Evolutionary conservation across 352 stramenopile species (phyloP), one percentile per base, ranked within the genome.

Genomic region (Globisporangium abappressorium): DNA sequence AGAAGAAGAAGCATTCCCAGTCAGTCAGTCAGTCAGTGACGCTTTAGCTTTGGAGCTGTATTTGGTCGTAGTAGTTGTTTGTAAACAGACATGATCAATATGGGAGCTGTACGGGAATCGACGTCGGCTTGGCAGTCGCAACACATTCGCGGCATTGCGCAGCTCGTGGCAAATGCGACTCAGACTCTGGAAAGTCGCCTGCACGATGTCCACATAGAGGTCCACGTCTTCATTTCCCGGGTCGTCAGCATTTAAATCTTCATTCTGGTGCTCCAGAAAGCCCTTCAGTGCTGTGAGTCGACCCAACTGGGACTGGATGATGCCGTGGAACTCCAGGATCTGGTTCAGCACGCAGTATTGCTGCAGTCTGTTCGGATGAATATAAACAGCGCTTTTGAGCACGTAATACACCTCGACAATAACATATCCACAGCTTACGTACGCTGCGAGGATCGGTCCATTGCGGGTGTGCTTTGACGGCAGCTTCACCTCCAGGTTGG

Each of bases 291-390:
- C 65, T 24, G 76, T 74, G 38, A 93, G 72, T 5, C 69, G 70
- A 7, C 72, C 75, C 61, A 89, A 67, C 73, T 90, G 82, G 24
- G 76, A 71, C 70, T 91, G 84, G 57, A 89, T 67, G 55, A 86
- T 78, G 60, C 78, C 76, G 65, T 94, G 84, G 67, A 94, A 92
- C 74, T 94, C 86, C 57, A 94, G 79, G 66, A 94, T 92, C 73
- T 94, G 86, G 71, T 92, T 89, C 43, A 94, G 70, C 64, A 94
- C 84, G 68, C 84, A 92, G 67, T 92, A 94, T 47, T 94, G 82
- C 66, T 92, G 81, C 62, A 94, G 70, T 26, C 86, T 94, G 65
- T 5, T 26, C 51, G 24, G 4, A 26, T 53, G 14, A 30, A 20
- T 34, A 15, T 12, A 59, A 24, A 20, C 47, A 26, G 33, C 15